Percentiles rank a stretch among this genome's conserved stretches.
These are phyloP conservation scores for Ceratopteris richardii DNA, from an alignment of 75 land plant species.

Conservation along the genomic window DNA sequence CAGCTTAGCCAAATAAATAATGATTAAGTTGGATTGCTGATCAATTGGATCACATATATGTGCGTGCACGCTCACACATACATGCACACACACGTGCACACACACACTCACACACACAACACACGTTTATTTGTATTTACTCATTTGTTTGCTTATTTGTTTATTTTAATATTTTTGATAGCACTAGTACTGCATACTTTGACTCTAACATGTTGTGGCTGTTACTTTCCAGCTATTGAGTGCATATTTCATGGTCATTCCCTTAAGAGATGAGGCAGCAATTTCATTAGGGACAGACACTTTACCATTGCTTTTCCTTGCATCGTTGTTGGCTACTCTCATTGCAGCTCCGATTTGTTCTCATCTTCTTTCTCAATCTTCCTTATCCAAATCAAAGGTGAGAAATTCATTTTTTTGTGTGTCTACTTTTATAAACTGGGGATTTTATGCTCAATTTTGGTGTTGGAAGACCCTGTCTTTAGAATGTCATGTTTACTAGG, in stretches of 20 bases:
- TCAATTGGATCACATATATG: too few relatives aligned
- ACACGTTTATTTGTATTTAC: not conserved
- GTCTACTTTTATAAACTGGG: not conserved
- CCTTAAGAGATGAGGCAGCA: constrained; percentile 86
- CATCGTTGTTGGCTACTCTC: constrained; percentile 67
- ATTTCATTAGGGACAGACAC: constrained; percentile 58
- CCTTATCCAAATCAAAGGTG: constrained; percentile 74
- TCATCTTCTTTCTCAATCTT: constrained; percentile 61
- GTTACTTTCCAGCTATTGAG: constrained; percentile 48
- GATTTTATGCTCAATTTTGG: too few relatives aligned
- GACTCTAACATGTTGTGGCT: too few relatives aligned
- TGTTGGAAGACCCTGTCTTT: too few relatives aligned
- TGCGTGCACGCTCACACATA: too few relatives aligned
- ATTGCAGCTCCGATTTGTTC: constrained; percentile 77
- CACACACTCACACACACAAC: not conserved
- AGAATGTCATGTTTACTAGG: too few relatives aligned
- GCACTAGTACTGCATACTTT: too few relatives aligned
- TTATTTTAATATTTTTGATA: not conserved
- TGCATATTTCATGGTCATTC: constrained; percentile 85
- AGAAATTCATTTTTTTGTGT: not conserved
- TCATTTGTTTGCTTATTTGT: not conserved
- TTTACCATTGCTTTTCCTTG: constrained; percentile 69
- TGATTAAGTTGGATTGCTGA: too few relatives aligned
- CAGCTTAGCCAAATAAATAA: too few relatives aligned
- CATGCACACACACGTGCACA: not conserved